Evolutionary conservation across 1,284 basidiomycete species (phyloP).

Genomic region (Clitocybe nebularis): DNA sequence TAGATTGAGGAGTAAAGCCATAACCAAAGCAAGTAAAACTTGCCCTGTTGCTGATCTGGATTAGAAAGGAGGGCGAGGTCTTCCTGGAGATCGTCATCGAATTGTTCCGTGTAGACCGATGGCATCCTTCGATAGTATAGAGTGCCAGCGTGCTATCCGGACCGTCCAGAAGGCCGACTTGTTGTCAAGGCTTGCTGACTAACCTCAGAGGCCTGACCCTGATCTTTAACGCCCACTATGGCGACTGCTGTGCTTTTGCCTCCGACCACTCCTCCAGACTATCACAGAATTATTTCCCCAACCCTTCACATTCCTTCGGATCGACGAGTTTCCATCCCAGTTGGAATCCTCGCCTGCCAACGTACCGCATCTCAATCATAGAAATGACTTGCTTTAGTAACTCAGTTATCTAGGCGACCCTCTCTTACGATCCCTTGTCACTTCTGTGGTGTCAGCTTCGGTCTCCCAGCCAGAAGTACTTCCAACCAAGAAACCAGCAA

Average conservation of each 20-base stretch:
- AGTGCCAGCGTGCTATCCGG: too few relatives aligned
- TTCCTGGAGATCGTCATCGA: constrained; percentile 4
- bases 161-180: too few relatives aligned
- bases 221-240: constrained; percentile 14
- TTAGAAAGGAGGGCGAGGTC: constrained; percentile 14
- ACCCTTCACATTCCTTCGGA: constrained; percentile 52
- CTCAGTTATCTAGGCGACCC: constrained; percentile 52
- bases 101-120: constrained; percentile 2
- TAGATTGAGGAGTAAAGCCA: too few relatives aligned
- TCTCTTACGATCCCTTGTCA: constrained; percentile 51
- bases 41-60: too few relatives aligned
- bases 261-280: constrained; percentile 46
- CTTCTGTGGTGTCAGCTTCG: constrained; percentile 47
- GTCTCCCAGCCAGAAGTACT: constrained; percentile 39
- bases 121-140: too few relatives aligned
- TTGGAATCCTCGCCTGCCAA: constrained; percentile 71
- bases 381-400: constrained; percentile 11
- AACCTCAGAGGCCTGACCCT: too few relatives aligned
- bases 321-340: constrained; percentile 50
- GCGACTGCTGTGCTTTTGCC: constrained; percentile 34
- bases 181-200: neutral
- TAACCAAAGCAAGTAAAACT: too few relatives aligned
- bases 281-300: constrained; percentile 61
- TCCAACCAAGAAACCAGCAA: constrained; percentile 40
- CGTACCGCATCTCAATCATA: constrained; percentile 36